Evolutionary conservation across 1,139 yeast genomes (phyloP), one percentile per base, ranked within the genome.

Genomic region (Pichia sp.): DNA sequence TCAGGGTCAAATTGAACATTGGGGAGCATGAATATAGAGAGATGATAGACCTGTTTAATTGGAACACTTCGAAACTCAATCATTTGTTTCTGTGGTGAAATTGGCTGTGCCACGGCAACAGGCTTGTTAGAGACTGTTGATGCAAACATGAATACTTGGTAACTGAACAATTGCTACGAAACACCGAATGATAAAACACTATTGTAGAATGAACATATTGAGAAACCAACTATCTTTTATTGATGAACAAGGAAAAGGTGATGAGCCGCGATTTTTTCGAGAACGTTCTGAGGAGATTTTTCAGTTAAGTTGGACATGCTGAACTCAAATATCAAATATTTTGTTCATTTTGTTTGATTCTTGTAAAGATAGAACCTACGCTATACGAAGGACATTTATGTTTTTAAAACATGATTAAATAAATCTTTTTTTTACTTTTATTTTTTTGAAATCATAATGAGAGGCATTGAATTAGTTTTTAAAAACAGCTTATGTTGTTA

Each of bases 1-100:
- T 78, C 79, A 1, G 81, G 76, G 52, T 91, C 96, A 46, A 87
- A 72, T 7, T 73, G 74, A 3, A 77, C 75, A 59, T 73, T 62
- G 10, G 68, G 73, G 53, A 67, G 55, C 54, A 68, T 55, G 53
- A 68, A 68, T 10, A 68, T 61, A 1, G 70, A 64, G 7, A 68
- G 47, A 53, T 65, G 69, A 31, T 65, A 64, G 5, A 61, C 54
- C 5, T 59, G 56, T 22, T 60, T 61, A 3, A 62, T 54, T 3
- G 67, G 58, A 5, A 68, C 55, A 18, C 54, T 56, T 18, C 58
- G 58, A 49, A 62, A 68, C 13, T 57, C 59, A 7, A 66, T 59
- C 27, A 63, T 58, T 52, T 64, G 67, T 42, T 67, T 67, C 42
- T 65, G 55, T 13, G 57, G 56, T 5, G 63, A 65, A 9, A 68